Conservation (phyloP, 371 early-diverging fungal genomes). For the Mortierella sp. region DNA sequence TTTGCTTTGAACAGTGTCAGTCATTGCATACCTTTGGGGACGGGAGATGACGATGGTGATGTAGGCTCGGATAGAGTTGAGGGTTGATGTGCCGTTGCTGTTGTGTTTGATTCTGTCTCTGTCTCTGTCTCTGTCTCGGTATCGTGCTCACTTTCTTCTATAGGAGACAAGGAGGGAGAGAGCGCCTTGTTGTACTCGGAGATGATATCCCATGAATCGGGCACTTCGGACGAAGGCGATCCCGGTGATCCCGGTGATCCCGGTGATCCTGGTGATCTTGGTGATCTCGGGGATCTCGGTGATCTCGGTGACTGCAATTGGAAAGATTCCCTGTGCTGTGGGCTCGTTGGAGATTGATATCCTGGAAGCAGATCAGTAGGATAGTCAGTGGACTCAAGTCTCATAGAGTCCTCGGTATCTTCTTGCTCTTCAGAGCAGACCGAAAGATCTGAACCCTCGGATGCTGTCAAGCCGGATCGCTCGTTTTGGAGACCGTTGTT, state of each 20-base stretch:
- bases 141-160: conserved; percentile 3
- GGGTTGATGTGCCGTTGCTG: conserved; percentile 18
- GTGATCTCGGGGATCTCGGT: background rate
- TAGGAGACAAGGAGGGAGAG: conserved; percentile 41
- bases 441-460: too few relatives aligned
- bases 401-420: background rate
- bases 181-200: conserved; percentile 22
- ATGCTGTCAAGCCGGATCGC: background rate
- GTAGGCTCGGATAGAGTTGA: conserved; percentile 31
- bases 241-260: background rate
- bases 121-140: background rate
- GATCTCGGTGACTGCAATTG: background rate
- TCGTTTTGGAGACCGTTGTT: background rate
- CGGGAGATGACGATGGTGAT: conserved; percentile 13
- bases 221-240: too few relatives aligned
- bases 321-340: conserved; percentile 1
- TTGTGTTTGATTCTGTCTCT: background rate
- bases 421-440: too few relatives aligned
- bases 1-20: too few relatives aligned
- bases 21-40: conserved; percentile 25
- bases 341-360: background rate
- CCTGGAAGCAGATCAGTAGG: background rate
- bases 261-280: background rate
- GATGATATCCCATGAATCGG: background rate
- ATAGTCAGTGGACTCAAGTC: background rate